Percentiles rank a stretch among this genome's conserved stretches.
Conservation (phyloP, 2,329 filamentous ascomycete species). For the Trichoderma aggressivum region DNA sequence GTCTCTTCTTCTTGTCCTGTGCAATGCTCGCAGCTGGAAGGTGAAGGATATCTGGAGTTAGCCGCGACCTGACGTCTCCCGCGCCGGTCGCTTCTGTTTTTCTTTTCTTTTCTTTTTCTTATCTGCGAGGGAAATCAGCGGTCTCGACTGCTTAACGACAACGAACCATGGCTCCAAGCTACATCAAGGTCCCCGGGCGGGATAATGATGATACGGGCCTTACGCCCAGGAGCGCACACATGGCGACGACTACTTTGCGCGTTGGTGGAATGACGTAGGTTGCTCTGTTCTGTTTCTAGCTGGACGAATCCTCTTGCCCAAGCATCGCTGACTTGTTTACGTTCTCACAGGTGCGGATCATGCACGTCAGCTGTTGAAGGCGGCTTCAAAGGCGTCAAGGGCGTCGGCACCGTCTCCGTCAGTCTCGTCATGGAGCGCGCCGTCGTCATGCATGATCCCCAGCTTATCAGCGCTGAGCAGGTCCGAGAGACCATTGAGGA, state of each 20-base stretch:
- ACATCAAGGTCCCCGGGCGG: conserved; percentile 46
- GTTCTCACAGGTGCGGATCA: conserved; percentile 73
- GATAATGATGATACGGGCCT: conserved; percentile 30
- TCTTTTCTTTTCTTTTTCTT: background rate
- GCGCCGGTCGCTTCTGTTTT: background rate
- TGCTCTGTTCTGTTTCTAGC: background rate
- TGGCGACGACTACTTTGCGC: conserved; percentile 87
- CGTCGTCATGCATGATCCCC: conserved; percentile 85
- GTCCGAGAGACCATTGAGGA: conserved; percentile 87
- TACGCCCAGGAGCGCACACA: conserved; percentile 49
- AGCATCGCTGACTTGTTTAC: conserved; percentile 28
- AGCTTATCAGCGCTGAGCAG: conserved; percentile 67
- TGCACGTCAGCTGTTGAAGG: conserved; percentile 95
- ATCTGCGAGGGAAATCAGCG: background rate
- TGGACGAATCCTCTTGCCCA: background rate
- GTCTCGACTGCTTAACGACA: background rate
- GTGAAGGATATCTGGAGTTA: background rate
- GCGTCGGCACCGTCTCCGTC: conserved; percentile 82
- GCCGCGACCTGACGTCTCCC: background rate
- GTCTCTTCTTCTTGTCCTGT: background rate
- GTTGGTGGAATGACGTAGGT: conserved; percentile 82
- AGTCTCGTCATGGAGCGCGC: conserved; percentile 93
- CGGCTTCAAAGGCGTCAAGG: conserved; percentile 78
- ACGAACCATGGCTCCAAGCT: conserved; percentile 47
- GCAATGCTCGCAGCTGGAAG: conserved; percentile 11